phyloP scores from a whole-genome alignment of 2,329 filamentous ascomycete species.

The Aspergillus phoenicis region DNA sequence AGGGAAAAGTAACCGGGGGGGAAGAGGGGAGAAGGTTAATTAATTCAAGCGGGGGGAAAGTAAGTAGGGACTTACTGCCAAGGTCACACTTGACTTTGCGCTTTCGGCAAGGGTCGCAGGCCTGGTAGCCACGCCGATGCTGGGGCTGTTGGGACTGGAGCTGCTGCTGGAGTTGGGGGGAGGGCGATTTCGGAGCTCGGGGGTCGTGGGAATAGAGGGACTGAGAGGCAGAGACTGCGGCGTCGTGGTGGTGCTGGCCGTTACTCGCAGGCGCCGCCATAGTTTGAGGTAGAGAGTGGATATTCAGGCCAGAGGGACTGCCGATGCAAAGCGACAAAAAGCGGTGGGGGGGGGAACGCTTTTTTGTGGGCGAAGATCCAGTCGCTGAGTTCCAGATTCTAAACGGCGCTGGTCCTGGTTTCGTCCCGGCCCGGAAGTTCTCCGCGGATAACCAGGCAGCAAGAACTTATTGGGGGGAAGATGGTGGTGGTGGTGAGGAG shows the following conservation, averaged over 20 bases:
- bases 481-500: not conserved
- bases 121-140: constrained; percentile 53
- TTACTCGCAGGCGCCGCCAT: constrained; percentile 24
- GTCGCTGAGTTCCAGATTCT: not conserved
- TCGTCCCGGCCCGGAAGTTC: not conserved
- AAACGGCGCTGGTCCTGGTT: not conserved
- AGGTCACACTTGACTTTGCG: constrained; percentile 54
- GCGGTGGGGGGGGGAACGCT: constrained; percentile 33
- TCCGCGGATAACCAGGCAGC: not conserved
- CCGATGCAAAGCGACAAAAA: constrained; percentile 47
- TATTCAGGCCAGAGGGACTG: constrained; percentile 17
- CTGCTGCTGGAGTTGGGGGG: constrained; percentile 22
- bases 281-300: constrained; percentile 15
- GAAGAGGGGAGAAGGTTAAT: constrained; percentile 2
- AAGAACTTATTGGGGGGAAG: not conserved
- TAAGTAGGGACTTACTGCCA: constrained; percentile 41
- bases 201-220: constrained; percentile 22
- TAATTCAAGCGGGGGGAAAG: constrained; percentile 2
- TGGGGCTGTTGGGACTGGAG: constrained; percentile 28
- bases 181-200: constrained; percentile 33
- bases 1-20: constrained; percentile 8
- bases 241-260: constrained; percentile 12
- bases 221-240: constrained; percentile 10
- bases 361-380: constrained; percentile 1
- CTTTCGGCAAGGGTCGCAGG: constrained; percentile 52